These are phyloP conservation scores for Tuber umbilicatum DNA, from an alignment of 495 filamentous ascomycete species.

Conservation along the genomic window DNA sequence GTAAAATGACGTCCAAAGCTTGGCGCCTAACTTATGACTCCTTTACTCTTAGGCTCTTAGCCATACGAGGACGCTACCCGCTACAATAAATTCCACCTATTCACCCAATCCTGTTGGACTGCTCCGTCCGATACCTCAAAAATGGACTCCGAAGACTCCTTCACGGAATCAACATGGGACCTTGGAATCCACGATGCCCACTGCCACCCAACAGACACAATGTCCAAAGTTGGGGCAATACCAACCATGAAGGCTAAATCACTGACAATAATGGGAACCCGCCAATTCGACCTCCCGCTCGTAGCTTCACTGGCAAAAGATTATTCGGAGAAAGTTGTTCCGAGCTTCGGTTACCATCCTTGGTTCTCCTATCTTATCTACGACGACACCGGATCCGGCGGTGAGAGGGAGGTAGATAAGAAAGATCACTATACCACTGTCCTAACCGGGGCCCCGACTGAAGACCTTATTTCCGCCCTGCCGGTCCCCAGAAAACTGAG, in stretches of 20 bases:
- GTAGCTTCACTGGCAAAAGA: conserved; percentile 61
- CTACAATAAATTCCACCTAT: neutral
- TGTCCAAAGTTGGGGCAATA: conserved; percentile 62
- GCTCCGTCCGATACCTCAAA: neutral
- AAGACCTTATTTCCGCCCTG: conserved; percentile 60
- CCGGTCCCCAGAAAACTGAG: conserved; percentile 67
- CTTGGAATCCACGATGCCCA: conserved; percentile 84
- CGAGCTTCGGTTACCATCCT: conserved; percentile 96
- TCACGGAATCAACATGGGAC: conserved; percentile 56
- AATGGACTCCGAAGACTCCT: neutral
- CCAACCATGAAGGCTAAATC: conserved; percentile 66
- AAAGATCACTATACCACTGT: conserved; percentile 64
- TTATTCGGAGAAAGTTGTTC: conserved; percentile 53
- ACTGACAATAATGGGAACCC: conserved; percentile 84
- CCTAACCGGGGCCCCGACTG: conserved; percentile 55
- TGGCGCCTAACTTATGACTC: neutral
- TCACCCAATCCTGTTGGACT: neutral
- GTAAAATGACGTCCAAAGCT: neutral
- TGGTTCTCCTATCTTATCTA: conserved; percentile 93
- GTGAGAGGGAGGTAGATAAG: conserved; percentile 47
- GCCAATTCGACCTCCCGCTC: conserved; percentile 76
- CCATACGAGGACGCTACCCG: neutral
- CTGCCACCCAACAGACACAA: conserved; percentile 98
- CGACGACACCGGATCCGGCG: conserved; percentile 49
- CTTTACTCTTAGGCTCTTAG: neutral